phyloP scores from a whole-genome alignment of 768 basidiomycete species.

The Boletus pseudo-olivaceus region DNA sequence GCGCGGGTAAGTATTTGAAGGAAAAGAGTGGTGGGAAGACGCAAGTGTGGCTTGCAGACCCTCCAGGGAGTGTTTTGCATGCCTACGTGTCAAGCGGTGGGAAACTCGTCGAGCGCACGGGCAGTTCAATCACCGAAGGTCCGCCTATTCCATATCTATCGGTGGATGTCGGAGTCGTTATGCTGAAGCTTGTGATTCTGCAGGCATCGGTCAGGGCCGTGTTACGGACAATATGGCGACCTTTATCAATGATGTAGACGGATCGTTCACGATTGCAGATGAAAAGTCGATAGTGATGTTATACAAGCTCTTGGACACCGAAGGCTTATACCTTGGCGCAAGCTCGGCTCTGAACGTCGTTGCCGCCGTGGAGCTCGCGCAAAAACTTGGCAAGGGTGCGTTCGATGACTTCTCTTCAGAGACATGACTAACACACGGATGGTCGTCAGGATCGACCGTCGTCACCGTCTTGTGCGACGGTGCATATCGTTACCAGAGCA shows the following conservation, averaged over 20 bases:
- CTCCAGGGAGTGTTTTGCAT: slow-evolving; percentile 90
- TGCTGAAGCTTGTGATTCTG: background rate
- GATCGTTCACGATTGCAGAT: slow-evolving; percentile 85
- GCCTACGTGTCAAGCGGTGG: slow-evolving; percentile 80
- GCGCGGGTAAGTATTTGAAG: slow-evolving; percentile 78
- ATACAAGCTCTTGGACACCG: slow-evolving; percentile 86
- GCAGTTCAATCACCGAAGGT: slow-evolving; percentile 95
- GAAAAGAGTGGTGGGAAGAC: slow-evolving; percentile 76
- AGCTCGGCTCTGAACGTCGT: slow-evolving; percentile 94
- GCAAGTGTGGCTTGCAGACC: slow-evolving; percentile 94
- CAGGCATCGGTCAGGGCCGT: slow-evolving; percentile 96
- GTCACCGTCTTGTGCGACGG: slow-evolving; percentile 93
- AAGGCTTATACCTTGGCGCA: slow-evolving; percentile 93
- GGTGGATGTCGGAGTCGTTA: background rate
- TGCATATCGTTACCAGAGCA: slow-evolving; percentile 95
- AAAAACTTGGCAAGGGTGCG: slow-evolving; percentile 77
- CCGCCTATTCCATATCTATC: slow-evolving; percentile 1
- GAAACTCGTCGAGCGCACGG: slow-evolving; percentile 67
- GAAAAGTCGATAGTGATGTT: slow-evolving; percentile 90
- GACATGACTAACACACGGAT: background rate
- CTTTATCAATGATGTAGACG: slow-evolving; percentile 72
- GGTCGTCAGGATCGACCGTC: slow-evolving; percentile 63
- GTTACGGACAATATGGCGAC: slow-evolving; percentile 88
- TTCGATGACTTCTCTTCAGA: background rate
- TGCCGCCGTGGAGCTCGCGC: slow-evolving; percentile 85